phyloP scores from a whole-genome alignment of 1,139 yeast genomes.

The Kodamaea arcana region DNA sequence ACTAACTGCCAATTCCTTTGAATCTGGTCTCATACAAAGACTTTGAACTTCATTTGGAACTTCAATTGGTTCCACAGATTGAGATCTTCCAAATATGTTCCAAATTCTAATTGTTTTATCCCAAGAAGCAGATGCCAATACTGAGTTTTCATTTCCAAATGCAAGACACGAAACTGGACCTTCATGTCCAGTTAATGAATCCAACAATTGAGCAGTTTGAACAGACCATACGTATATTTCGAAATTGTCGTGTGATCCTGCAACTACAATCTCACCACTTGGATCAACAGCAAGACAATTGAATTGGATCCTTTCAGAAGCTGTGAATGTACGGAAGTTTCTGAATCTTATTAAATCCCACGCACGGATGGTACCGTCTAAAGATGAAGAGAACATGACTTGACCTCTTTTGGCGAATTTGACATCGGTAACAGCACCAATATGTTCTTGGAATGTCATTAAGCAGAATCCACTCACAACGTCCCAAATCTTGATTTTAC shows the following conservation, averaged over 20 bases:
- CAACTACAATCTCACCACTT: slow-evolving; percentile 94
- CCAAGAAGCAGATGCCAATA: slow-evolving; percentile 93
- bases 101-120: slow-evolving; percentile 90
- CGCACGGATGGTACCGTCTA: slow-evolving; percentile 96
- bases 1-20: slow-evolving; percentile 82
- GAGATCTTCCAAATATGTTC: slow-evolving; percentile 85
- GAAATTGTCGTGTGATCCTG: slow-evolving; percentile 87
- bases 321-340: slow-evolving; percentile 91
- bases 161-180: slow-evolving; percentile 91
- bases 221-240: slow-evolving; percentile 97
- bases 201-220: slow-evolving; percentile 88
- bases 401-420: slow-evolving; percentile 86
- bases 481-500: slow-evolving; percentile 96
- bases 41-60: slow-evolving; percentile 82
- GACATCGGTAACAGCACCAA: slow-evolving; percentile 83
- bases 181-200: slow-evolving; percentile 85
- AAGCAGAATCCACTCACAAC: slow-evolving; percentile 88
- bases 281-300: slow-evolving; percentile 92
- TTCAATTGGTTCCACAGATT: slow-evolving; percentile 86
- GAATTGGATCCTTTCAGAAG: slow-evolving; percentile 84
- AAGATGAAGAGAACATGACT: slow-evolving; percentile 82
- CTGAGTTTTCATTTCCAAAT: slow-evolving; percentile 76
- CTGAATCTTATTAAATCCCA: slow-evolving; percentile 94
- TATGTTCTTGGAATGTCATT: slow-evolving; percentile 87
- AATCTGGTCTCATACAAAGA: slow-evolving; percentile 85